Evolutionary conservation across 1,284 basidiomycete species (phyloP).

Genomic region (Cerrena zonata): DNA sequence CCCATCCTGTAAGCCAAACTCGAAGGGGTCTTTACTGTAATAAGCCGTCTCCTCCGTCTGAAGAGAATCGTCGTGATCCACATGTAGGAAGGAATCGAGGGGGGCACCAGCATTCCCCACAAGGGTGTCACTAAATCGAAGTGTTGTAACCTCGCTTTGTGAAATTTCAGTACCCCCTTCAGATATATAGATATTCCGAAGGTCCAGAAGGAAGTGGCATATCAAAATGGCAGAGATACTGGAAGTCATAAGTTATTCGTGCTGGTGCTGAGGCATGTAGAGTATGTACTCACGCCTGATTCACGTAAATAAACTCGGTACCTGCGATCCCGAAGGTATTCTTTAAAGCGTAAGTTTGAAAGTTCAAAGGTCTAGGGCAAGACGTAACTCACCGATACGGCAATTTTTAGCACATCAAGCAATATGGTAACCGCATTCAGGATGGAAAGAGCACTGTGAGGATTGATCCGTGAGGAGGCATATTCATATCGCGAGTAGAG

Average conservation of each 20-base stretch:
- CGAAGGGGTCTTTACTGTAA: too few relatives aligned
- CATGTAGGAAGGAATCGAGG: too few relatives aligned
- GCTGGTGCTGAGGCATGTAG: neutral
- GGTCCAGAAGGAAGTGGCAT: neutral
- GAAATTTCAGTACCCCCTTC: too few relatives aligned
- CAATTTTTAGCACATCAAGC: neutral
- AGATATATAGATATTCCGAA: neutral
- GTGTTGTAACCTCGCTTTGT: too few relatives aligned
- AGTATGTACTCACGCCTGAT: neutral
- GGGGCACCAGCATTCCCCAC: neutral
- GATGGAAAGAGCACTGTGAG: neutral
- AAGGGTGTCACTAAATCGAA: too few relatives aligned
- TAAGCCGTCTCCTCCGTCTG: too few relatives aligned
- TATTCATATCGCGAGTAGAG: too few relatives aligned
- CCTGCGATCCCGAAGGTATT: neutral
- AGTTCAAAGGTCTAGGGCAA: neutral
- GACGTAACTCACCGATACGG: neutral
- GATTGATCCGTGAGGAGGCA: too few relatives aligned
- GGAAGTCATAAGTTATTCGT: neutral
- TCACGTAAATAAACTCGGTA: neutral
- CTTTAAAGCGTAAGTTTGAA: neutral
- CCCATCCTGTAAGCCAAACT: too few relatives aligned
- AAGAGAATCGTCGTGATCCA: too few relatives aligned
- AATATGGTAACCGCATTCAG: neutral
- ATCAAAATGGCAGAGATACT: neutral